Conservation (phyloP, 2,329 filamentous ascomycete species). For the Colletotrichum paranaense region DNA sequence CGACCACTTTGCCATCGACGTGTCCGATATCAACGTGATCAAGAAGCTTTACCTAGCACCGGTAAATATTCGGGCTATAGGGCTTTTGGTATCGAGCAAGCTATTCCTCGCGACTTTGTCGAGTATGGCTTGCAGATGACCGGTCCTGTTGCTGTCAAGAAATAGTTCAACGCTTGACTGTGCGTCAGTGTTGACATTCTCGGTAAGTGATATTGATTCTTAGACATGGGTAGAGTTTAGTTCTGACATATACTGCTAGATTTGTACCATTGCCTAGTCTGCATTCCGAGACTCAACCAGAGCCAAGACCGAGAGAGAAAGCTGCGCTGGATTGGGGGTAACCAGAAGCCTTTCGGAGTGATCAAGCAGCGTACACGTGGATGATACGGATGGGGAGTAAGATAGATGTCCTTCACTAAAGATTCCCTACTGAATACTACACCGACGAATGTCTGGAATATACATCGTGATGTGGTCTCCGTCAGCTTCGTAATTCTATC, state of each 20-base stretch:
- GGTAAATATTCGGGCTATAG: neutral
- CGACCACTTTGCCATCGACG: neutral
- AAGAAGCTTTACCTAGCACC: neutral
- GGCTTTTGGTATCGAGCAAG: accelerated
- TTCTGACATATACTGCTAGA: neutral
- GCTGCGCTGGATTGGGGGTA: neutral
- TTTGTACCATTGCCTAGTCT: neutral
- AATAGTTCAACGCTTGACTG: neutral
- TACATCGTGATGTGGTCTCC: accelerated
- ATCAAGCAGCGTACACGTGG: accelerated
- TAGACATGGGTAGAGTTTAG: neutral
- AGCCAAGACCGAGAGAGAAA: neutral
- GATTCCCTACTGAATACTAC: neutral
- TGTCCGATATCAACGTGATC: neutral
- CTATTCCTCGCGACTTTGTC: neutral
- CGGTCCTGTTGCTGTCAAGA: neutral
- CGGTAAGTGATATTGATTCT: neutral
- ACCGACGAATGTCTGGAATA: accelerated
- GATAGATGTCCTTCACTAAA: accelerated
- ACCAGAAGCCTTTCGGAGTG: neutral
- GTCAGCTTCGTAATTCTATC: neutral
- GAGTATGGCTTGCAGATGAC: neutral
- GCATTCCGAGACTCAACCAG: neutral
- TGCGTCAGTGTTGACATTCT: neutral
- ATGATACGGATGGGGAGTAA: neutral